Conservation (phyloP, 306 rosid genomes). For the Pyrus communis region DNA sequence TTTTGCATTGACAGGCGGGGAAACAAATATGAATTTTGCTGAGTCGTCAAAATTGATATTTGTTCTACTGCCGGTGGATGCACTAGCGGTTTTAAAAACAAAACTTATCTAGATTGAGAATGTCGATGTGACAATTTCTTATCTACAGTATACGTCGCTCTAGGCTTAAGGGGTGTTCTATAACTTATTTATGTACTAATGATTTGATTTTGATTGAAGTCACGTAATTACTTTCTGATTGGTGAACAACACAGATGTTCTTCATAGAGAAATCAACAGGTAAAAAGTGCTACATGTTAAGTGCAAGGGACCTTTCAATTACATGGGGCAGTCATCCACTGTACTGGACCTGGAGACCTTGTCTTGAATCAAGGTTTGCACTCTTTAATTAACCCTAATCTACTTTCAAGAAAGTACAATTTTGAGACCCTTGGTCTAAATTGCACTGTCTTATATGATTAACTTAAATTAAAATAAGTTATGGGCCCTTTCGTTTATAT, state of each 20-base stretch:
- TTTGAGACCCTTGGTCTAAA: neutral
- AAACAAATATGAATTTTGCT: slow-evolving; percentile 70
- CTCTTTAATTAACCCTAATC: neutral
- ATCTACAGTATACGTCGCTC: neutral
- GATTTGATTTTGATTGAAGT: neutral
- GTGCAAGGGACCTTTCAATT: slow-evolving; percentile 63
- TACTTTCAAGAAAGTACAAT: neutral
- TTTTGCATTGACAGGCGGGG: slow-evolving; percentile 68
- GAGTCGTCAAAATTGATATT: slow-evolving; percentile 42
- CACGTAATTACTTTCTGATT: neutral
- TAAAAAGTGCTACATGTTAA: slow-evolving; percentile 47
- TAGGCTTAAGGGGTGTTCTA: neutral
- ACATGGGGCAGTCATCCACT: slow-evolving; percentile 47
- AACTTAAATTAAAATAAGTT: no score
- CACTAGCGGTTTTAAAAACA: neutral
- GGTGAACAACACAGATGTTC: slow-evolving; percentile 33
- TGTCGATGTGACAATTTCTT: no score
- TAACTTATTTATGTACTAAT: no score
- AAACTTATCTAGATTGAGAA: no score
- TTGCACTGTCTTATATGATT: no score
- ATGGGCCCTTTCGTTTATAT: no score
- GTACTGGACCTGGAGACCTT: slow-evolving; percentile 68
- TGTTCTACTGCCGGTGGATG: slow-evolving; percentile 41
- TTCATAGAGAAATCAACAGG: slow-evolving; percentile 44
- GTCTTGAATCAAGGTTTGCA: slow-evolving; percentile 36